Base-by-base conservation (phyloP, 2,329 filamentous ascomycete species). In the Alternaria sp. region DNA sequence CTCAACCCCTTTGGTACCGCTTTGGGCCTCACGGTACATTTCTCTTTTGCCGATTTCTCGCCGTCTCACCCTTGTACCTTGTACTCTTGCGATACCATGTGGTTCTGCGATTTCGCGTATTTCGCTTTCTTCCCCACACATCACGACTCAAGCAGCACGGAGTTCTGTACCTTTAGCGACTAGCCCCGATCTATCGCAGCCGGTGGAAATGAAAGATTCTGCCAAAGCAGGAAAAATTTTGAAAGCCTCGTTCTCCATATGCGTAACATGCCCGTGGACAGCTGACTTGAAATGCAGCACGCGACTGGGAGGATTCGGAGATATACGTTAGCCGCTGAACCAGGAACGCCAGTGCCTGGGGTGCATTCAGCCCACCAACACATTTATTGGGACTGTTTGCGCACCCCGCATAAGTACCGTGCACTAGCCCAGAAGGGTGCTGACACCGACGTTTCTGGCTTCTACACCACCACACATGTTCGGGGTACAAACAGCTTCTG, bases 211-310 rank as follows among this genome's bases (percentile, higher is more conserved):
- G 33, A 56, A 64, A 50, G 30, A 45, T 26, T 47, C 55, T 33
- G n/a, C 56, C 56, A 44, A 54, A 49, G 15, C 47, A 54, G 37
- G 20, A 26, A 21, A 44, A 44, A 21, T 3, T 50, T 60, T 12
- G 23, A 21, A n/a, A 55, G 15, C 49, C 49, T 58, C 65, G 49
- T 66, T 65, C 33, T 67, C 30, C 55, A 67, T 69, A 60, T 58
- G 68, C 45, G 60, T 55, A 44, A 44, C 49, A 65, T 57, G 55
- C 58, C 70, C 68, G 65, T 64, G 58, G 46, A 51, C 63, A 60
- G 56, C 63, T 70, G 69, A 70, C 63, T 20, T 58, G 41, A 28
- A 18, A 28, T 53, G 20, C 41, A 23, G 59, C 50, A 60, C 6
- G 49, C 60, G 47, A 45, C 37, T 26, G 11, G 28, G 37, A 53